Base-by-base conservation (phyloP, 164 flowering plant genomes). In the Aristolochia fimbriata region DNA sequence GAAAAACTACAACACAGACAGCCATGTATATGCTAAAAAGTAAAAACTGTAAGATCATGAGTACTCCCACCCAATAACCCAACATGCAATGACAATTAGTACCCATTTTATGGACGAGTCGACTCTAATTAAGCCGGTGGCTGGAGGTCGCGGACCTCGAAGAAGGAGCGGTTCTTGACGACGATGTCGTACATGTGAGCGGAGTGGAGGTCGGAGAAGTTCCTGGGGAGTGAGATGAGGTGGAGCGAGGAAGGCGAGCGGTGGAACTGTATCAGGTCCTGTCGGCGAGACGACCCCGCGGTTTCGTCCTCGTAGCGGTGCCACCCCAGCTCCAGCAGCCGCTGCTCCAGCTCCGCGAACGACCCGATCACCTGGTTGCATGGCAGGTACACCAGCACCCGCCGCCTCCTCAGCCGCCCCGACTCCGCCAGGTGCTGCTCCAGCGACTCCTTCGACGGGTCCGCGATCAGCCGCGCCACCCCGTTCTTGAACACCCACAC, bases 131-230 rank as follows among this genome's bases (percentile, higher is more conserved):
- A 37, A 7, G 43, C 43, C 43, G 53, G n/a, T n/a, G n/a, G 22
- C 22, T 16, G 57, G 48, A 33, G 61, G 46, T 83, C 80, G 6
- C 79, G 80, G 25, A 80, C 89, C 68, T 81, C 69, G 50, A 83
- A 83, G 70, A 59, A 77, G 53, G 74, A 70, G 1, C 84, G 76
- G 53, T 79, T 83, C 78, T 83, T 81, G 66, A 81, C 84, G 47
- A 80, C 85, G 31, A 83, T 74, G 51, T 81, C 88, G 63, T 74
- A 83, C 81, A 83, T 74, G 61, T 81, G 82, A 10, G 70, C 7
- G 27, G 78, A 52, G 68, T 68, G 76, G 57, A 83, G 62, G 65
- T 68, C 60, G 70, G 73, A 41, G 57, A 81, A 81, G 57, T 60
- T 54, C 10, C 11, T 52, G 19, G 85, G 82, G 15, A 81, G 71